phyloP scores from a whole-genome alignment of 176 grass and related monocot genomes.

The Eleusine coracana region DNA sequence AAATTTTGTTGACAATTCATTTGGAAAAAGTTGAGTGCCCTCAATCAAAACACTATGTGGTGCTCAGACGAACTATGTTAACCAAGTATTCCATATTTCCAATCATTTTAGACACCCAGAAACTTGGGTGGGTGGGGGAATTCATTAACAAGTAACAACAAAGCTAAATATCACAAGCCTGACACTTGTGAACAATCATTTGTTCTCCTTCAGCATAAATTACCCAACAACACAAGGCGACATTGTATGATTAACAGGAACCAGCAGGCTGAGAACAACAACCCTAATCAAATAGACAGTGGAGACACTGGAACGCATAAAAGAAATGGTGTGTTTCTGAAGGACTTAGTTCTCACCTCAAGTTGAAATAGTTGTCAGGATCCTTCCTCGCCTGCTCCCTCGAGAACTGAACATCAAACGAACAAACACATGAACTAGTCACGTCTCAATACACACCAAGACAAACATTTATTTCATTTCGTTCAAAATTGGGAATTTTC shows the following conservation, averaged over 20 bases:
- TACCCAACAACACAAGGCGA: background rate
- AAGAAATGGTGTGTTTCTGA: slow-evolving; percentile 1
- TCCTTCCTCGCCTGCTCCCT: slow-evolving; percentile 91
- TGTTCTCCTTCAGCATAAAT: background rate
- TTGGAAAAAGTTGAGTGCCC: background rate
- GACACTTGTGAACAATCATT: background rate
- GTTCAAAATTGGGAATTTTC: background rate
- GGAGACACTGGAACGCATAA: background rate
- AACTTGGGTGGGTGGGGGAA: background rate
- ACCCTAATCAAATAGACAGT: slow-evolving; percentile 2
- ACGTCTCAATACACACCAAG: background rate
- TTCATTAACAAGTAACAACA: background rate
- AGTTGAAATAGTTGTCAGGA: slow-evolving; percentile 87
- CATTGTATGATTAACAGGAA: background rate
- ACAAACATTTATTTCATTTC: background rate
- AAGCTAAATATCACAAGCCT: slow-evolving; percentile 25
- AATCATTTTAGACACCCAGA: background rate
- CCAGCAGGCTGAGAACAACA: background rate
- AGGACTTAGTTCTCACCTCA: slow-evolving; percentile 62
- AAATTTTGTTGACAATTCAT: background rate
- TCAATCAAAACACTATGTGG: background rate
- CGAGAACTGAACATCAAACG: slow-evolving; percentile 66
- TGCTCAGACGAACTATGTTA: background rate
- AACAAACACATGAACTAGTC: slow-evolving; percentile 24
- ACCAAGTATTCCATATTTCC: background rate